These are phyloP conservation scores for Colletotrichum sp. DNA, from an alignment of 2,329 filamentous ascomycete species.

Conservation along the genomic window DNA sequence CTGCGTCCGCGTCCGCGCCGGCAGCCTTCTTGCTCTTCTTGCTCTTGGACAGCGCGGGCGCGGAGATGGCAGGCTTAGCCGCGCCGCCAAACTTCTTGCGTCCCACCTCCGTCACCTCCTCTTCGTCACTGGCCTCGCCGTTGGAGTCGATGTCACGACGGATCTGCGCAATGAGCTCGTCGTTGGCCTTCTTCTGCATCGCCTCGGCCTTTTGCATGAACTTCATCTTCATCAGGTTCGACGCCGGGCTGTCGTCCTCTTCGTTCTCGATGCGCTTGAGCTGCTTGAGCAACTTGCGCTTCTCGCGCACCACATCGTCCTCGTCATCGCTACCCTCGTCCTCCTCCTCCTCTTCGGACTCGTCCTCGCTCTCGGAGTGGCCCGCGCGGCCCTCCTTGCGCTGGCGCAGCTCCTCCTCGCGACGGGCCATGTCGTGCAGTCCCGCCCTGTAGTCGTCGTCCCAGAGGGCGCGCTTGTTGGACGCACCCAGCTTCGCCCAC, in stretches of 20 bases:
- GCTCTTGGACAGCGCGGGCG: slow-evolving; percentile 28
- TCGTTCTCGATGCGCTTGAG: slow-evolving; percentile 49
- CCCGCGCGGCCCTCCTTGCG: slow-evolving; percentile 75
- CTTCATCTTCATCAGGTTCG: slow-evolving; percentile 80
- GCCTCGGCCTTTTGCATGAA: slow-evolving; percentile 95
- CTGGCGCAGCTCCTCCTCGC: slow-evolving; percentile 81
- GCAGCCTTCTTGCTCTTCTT: slow-evolving; percentile 32
- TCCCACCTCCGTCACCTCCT: slow-evolving; percentile 65
- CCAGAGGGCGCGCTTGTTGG: slow-evolving; percentile 82
- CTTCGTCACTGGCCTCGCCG: slow-evolving; percentile 54
- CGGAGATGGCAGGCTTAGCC: slow-evolving; percentile 35
- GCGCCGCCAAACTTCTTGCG: slow-evolving; percentile 70
- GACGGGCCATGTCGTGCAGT: slow-evolving; percentile 79
- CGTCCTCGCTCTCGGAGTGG: slow-evolving; percentile 46
- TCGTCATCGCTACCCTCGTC: slow-evolving; percentile 62
- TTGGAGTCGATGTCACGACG: slow-evolving; percentile 74
- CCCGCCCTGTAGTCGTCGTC: slow-evolving; percentile 84
- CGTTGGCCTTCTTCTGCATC: slow-evolving; percentile 77
- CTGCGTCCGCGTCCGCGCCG: slow-evolving; percentile 26
- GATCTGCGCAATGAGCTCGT: slow-evolving; percentile 74
- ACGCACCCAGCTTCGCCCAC: slow-evolving; percentile 86
- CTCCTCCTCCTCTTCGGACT: slow-evolving; percentile 60
- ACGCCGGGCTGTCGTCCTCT: slow-evolving; percentile 56
- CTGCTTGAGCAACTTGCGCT: slow-evolving; percentile 45
- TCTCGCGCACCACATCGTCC: slow-evolving; percentile 40